A percentile compares a stretch with the other conserved stretches of the same genome.
Evolutionary conservation across 1,284 basidiomycete species (phyloP).

Genomic region (Phylloboletellus chloephorus): DNA sequence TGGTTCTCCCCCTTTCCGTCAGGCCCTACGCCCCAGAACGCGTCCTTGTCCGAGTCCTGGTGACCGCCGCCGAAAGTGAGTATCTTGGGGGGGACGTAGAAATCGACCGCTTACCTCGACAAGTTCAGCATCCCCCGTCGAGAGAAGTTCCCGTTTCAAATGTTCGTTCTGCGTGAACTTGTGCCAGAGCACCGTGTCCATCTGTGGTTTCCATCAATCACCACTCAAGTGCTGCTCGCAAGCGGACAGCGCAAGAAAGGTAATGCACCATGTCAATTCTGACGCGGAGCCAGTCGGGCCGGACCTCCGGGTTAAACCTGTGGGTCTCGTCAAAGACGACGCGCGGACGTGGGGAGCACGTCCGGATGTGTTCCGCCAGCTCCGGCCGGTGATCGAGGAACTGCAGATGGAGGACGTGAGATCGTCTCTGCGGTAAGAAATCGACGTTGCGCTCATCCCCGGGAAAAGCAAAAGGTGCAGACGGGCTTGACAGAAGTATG

Average conservation of each 20-base stretch:
- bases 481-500: background rate
- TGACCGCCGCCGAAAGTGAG: constrained; percentile 21
- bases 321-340: constrained; percentile 37
- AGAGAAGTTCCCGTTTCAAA: constrained; percentile 32
- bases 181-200: constrained; percentile 33
- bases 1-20: constrained; percentile 35
- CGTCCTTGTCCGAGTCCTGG: constrained; percentile 35
- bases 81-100: constrained; percentile 5
- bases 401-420: constrained; percentile 19
- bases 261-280: constrained; percentile 32
- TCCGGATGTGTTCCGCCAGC: constrained; percentile 36
- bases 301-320: constrained; percentile 35
- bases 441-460: constrained; percentile 2
- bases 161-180: constrained; percentile 35
- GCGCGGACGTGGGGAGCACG: constrained; percentile 33
- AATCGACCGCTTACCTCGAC: constrained; percentile 30
- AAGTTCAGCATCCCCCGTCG: constrained; percentile 34
- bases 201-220: constrained; percentile 20
- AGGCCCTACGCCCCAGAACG: constrained; percentile 37
- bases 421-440: constrained; percentile 18
- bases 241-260: constrained; percentile 9
- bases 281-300: constrained; percentile 33
- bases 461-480: background rate
- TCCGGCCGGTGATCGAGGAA: constrained; percentile 35
- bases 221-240: constrained; percentile 9